Percentiles rank a stretch among this genome's conserved stretches.
phyloP scores from a whole-genome alignment of 768 basidiomycete species.

The Paxillus involutus region DNA sequence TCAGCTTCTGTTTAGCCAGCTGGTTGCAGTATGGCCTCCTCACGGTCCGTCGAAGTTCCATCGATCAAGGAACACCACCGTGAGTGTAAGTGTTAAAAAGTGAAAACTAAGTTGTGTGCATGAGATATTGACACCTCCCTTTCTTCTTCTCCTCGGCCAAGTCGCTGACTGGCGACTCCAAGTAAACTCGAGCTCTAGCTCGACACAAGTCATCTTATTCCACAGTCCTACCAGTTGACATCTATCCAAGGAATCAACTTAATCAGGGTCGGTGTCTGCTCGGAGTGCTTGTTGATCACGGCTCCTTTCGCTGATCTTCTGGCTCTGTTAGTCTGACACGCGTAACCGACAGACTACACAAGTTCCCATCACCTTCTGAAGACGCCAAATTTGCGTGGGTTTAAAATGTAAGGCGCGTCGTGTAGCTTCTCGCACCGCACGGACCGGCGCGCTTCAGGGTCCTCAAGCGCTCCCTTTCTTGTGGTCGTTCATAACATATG shows the following conservation, averaged over 20 bases:
- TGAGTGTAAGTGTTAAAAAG: slow-evolving; percentile 8
- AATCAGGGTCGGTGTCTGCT: slow-evolving; percentile 16
- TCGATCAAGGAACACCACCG: slow-evolving; percentile 11
- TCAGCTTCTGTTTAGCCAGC: slow-evolving; percentile 25
- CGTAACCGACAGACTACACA: slow-evolving; percentile 17
- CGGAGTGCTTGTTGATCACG: slow-evolving; percentile 1
- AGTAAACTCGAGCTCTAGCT: slow-evolving; percentile 10
- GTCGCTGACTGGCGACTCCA: not conserved
- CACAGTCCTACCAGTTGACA: slow-evolving; percentile 8
- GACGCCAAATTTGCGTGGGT: slow-evolving; percentile 1
- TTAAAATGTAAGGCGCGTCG: slow-evolving; percentile 24
- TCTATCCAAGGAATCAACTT: slow-evolving; percentile 29
- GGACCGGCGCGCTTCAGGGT: not conserved
- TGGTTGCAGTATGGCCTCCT: slow-evolving; percentile 33
- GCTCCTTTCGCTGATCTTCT: slow-evolving; percentile 20
- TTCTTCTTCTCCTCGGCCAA: not conserved
- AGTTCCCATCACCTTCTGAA: slow-evolving; percentile 8
- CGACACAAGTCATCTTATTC: slow-evolving; percentile 1
- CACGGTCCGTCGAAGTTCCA: slow-evolving; percentile 14
- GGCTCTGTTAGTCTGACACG: slow-evolving; percentile 14
- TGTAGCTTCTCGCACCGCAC: not conserved
- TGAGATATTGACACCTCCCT: not conserved
- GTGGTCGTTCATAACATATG: slow-evolving; percentile 13
- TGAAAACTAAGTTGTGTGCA: not conserved
- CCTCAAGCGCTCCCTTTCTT: slow-evolving; percentile 6